These are phyloP conservation scores for Poronia punctata DNA, from an alignment of 495 filamentous ascomycete genomes.

Conservation along the genomic window DNA sequence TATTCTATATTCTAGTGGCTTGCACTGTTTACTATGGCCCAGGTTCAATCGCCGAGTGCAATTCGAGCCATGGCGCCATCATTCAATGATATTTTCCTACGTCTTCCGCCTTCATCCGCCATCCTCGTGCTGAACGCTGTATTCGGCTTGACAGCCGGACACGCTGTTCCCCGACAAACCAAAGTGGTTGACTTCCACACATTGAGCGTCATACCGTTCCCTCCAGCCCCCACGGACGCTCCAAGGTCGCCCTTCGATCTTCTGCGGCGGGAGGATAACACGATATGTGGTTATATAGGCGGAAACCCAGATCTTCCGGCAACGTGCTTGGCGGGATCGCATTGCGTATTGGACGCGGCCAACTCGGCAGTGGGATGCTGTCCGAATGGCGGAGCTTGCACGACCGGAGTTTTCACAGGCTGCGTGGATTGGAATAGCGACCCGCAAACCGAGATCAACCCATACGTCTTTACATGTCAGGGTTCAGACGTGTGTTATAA, in stretches of 20 bases:
- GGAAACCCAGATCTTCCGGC: slow-evolving; percentile 37
- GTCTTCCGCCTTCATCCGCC: slow-evolving; percentile 34
- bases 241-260: slow-evolving; percentile 28
- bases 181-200: slow-evolving; percentile 31
- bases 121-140: slow-evolving; percentile 32
- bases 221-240: slow-evolving; percentile 32
- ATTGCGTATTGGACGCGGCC: slow-evolving; percentile 40
- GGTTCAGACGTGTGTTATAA: slow-evolving; percentile 35
- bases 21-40: too few species aligned
- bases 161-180: slow-evolving; percentile 32
- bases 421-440: slow-evolving; percentile 41
- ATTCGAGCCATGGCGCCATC: slow-evolving; percentile 22
- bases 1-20: neutral
- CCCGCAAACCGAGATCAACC: slow-evolving; percentile 41
- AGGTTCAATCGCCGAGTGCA: slow-evolving; percentile 9
- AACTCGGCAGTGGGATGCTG: slow-evolving; percentile 43
- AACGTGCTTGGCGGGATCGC: slow-evolving; percentile 42
- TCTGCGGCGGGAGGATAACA: slow-evolving; percentile 35
- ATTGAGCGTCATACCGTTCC: slow-evolving; percentile 39
- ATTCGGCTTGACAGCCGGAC: slow-evolving; percentile 25
- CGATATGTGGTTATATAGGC: slow-evolving; percentile 42
- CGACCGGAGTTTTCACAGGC: slow-evolving; percentile 40
- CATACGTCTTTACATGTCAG: slow-evolving; percentile 41
- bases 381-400: slow-evolving; percentile 38
- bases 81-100: slow-evolving; percentile 29